A percentile compares a stretch with the other conserved stretches of the same genome.
Conservation (phyloP, 148 eudicot species). For the Nepenthes mirabilis region DNA sequence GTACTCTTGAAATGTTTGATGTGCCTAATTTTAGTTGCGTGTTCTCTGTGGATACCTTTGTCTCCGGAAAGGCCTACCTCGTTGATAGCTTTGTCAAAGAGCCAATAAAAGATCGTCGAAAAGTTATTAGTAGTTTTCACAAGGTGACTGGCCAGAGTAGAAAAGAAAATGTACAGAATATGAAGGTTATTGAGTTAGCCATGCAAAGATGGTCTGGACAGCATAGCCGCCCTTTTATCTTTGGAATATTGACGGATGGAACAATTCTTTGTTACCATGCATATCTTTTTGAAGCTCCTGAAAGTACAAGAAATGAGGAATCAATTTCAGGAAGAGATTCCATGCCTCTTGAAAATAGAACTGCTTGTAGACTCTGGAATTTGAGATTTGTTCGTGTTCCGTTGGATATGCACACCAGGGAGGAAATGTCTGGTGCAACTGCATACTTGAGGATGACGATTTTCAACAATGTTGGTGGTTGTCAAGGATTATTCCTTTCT, state of each 20-base stretch:
- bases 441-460: slow-evolving; percentile 45
- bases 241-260: slow-evolving; percentile 83
- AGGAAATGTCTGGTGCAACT: slow-evolving; percentile 42
- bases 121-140: slow-evolving; percentile 17
- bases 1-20: slow-evolving; percentile 81
- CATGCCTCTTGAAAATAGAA: slow-evolving; percentile 19
- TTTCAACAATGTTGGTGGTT: slow-evolving; percentile 82
- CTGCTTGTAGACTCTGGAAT: slow-evolving; percentile 78
- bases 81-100: slow-evolving; percentile 51
- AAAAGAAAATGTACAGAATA: slow-evolving; percentile 48
- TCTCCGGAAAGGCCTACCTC: slow-evolving; percentile 64
- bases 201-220: slow-evolving; percentile 84
- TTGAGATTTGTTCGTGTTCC: slow-evolving; percentile 75
- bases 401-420: slow-evolving; percentile 69
- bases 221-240: slow-evolving; percentile 71
- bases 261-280: slow-evolving; percentile 88
- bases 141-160: slow-evolving; percentile 39
- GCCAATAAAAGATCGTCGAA: slow-evolving; percentile 22
- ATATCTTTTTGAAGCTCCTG: slow-evolving; percentile 69
- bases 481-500: slow-evolving; percentile 70
- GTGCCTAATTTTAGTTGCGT: slow-evolving; percentile 76
- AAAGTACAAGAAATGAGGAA: slow-evolving; percentile 49
- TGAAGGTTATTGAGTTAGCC: slow-evolving; percentile 68
- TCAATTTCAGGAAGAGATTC: slow-evolving; percentile 28
- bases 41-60: slow-evolving; percentile 61